These are phyloP conservation scores for Pyrenochaeta sp. DNA, from an alignment of 2,329 filamentous ascomycete genomes.

Conservation along the genomic window DNA sequence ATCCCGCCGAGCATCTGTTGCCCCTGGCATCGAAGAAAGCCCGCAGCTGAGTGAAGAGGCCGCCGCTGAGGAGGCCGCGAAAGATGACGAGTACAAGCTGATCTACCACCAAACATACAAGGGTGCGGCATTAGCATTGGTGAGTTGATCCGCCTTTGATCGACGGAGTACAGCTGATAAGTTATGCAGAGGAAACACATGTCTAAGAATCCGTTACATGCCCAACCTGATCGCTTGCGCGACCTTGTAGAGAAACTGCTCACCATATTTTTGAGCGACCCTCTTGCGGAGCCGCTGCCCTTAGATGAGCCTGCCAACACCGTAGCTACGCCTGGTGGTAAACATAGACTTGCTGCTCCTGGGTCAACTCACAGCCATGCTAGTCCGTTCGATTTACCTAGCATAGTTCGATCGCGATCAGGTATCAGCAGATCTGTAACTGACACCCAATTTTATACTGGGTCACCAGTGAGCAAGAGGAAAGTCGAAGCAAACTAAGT, in stretches of 20 bases:
- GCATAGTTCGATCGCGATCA: constrained; percentile 28
- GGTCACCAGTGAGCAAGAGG: constrained; percentile 34
- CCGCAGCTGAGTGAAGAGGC: constrained; percentile 26
- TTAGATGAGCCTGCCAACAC: constrained; percentile 16
- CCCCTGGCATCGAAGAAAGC: constrained; percentile 20
- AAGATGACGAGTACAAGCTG: constrained; percentile 61
- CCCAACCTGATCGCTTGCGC: constrained; percentile 54
- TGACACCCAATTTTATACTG: constrained; percentile 26
- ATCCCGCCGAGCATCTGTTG: constrained; percentile 33
- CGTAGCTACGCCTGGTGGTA: constrained; percentile 40
- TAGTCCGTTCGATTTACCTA: constrained; percentile 47
- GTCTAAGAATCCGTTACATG: constrained; percentile 44
- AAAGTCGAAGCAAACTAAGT: constrained; percentile 2
- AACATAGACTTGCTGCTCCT: constrained; percentile 22
- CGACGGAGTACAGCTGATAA: background rate
- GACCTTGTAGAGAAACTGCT: constrained; percentile 59
- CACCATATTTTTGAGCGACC: constrained; percentile 57
- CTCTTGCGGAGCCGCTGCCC: constrained; percentile 40
- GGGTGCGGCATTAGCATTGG: constrained; percentile 58
- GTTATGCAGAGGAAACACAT: constrained; percentile 50
- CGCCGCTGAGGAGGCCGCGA: constrained; percentile 41
- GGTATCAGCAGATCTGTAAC: constrained; percentile 24
- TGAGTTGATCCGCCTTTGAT: constrained; percentile 14
- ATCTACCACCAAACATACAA: constrained; percentile 63
- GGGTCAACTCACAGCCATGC: constrained; percentile 32